Evolutionary conservation across 2,329 filamentous ascomycete species (phyloP), one percentile per base, ranked within the genome.

Genomic region (Coniochaeta prunicola): DNA sequence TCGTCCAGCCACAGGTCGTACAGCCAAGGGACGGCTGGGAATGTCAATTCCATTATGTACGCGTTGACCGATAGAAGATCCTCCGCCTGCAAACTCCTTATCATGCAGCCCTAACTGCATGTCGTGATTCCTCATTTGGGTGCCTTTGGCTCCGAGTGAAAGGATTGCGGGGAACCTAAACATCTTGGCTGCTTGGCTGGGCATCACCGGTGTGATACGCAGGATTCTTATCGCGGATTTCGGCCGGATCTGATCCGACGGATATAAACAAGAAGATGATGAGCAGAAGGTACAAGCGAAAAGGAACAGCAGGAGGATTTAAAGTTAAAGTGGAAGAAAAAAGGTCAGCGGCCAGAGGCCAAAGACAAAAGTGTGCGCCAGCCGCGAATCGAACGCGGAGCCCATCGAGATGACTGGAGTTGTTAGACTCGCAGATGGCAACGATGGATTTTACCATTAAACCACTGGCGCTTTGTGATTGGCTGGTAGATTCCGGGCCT

Each of bases 371-470:
- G 36, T 55, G 28, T 55, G 53, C 53, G 24, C 24, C 53, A 55
- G 53, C 53, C 53, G 53, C 24, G 53, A 55, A 55, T 55, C 53
- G 53, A 55, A 55, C 53, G 24, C 53, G 53, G 53, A 31, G 53
- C 53, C 53, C 28, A 34, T 55, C 53, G 73, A n/a, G n/a, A n/a
- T n/a, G n/a, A n/a, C n/a, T n/a, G n/a, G n/a, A n/a, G n/a, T n/a
- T n/a, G n/a, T n/a, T n/a, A n/a, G n/a, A n/a, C n/a, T n/a, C n/a
- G n/a, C n/a, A n/a, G n/a, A 77, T 77, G 75, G 75, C 74, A 77
- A 77, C 74, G 75, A 77, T 74, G 73, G 73, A 77, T 77, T 76
- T 75, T 77, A 77, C 74, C 75, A 76, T 73, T 77, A 76, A 76
- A 76, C 74, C 74, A 77, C 73, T 73, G 66, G 48, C 58, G 60